phyloP scores from a whole-genome alignment of 805 yeast genomes.

The Candida jianshihensis region DNA sequence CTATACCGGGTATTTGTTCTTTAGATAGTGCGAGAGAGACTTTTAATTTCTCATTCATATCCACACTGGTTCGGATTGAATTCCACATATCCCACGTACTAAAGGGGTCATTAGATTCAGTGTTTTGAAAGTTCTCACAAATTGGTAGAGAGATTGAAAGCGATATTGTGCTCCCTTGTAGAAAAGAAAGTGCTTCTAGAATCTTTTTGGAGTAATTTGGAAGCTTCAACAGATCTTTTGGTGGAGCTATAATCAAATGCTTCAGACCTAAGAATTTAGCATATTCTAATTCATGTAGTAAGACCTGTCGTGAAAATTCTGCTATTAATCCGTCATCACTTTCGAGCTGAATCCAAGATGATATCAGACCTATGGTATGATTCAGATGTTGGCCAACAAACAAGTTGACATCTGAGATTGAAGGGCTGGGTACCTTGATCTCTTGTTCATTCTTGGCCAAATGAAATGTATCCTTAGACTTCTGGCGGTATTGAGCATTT shows the following conservation, averaged over 20 bases:
- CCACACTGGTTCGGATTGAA: conserved; percentile 48
- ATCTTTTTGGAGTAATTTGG: conserved; percentile 42
- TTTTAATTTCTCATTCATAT: conserved; percentile 49
- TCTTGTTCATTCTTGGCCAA: conserved; percentile 19
- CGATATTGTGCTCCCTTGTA: conserved; percentile 20
- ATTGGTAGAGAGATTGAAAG: conserved; percentile 43
- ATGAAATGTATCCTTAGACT: conserved; percentile 33
- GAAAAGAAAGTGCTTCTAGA: conserved; percentile 25
- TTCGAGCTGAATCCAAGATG: conserved; percentile 69
- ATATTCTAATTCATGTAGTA: conserved; percentile 50
- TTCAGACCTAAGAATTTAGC: conserved; percentile 53
- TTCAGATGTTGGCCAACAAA: conserved; percentile 35
- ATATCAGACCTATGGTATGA: conserved; percentile 46
- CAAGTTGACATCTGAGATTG: conserved; percentile 34
- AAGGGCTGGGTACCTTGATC: conserved; percentile 34
- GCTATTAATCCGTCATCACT: conserved; percentile 41
- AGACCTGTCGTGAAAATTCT: conserved; percentile 48
- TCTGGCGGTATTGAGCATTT: conserved; percentile 40
- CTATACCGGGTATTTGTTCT: conserved; percentile 40
- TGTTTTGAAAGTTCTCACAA: conserved; percentile 34
- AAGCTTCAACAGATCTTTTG: conserved; percentile 46
- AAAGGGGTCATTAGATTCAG: conserved; percentile 32
- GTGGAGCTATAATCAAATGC: conserved; percentile 56
- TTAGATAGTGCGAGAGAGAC: conserved; percentile 73
- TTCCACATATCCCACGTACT: conserved; percentile 77